A percentile compares a stretch with the other conserved stretches of the same genome.
phyloP scores from a whole-genome alignment of 2,329 filamentous ascomycete genomes.

The Sarocladiaceae sp. region DNA sequence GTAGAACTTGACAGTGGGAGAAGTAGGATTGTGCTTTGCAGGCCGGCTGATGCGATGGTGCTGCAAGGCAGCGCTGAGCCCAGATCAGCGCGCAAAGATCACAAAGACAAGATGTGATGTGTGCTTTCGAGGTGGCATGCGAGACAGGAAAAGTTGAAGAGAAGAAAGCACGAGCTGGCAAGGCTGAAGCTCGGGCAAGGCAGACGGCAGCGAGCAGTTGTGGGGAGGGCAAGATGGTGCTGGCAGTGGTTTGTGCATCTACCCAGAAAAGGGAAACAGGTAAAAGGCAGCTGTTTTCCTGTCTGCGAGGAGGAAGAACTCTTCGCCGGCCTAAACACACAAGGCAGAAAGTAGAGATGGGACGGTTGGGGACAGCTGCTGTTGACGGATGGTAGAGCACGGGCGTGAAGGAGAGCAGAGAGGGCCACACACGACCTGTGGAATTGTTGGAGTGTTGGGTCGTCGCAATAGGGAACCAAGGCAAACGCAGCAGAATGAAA shows the following conservation, averaged over 20 bases:
- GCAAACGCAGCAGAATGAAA: neutral
- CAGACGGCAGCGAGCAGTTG: neutral
- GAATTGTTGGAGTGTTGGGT: neutral
- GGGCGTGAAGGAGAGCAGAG: neutral
- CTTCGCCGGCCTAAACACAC: too few species aligned
- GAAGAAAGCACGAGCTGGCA: too few species aligned
- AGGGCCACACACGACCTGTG: neutral
- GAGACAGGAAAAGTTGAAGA: too few species aligned
- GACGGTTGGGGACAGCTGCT: neutral
- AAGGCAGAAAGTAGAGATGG: neutral
- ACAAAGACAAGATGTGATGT: too few species aligned
- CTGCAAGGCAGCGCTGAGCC: too few species aligned
- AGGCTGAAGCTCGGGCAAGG: neutral
- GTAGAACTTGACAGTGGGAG: neutral
- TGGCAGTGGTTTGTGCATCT: too few species aligned
- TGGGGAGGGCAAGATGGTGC: neutral
- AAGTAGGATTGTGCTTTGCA: neutral
- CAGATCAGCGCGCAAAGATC: too few species aligned
- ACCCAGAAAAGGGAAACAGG: too few species aligned
- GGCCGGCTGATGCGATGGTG: neutral
- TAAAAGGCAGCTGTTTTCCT: too few species aligned
- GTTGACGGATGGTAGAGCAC: constrained; percentile 5
- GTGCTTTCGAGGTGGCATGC: too few species aligned
- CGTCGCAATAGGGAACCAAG: neutral
- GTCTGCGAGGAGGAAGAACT: too few species aligned